Conservation (phyloP, 495 filamentous ascomycete species). For the Penicillium arizonense region DNA sequence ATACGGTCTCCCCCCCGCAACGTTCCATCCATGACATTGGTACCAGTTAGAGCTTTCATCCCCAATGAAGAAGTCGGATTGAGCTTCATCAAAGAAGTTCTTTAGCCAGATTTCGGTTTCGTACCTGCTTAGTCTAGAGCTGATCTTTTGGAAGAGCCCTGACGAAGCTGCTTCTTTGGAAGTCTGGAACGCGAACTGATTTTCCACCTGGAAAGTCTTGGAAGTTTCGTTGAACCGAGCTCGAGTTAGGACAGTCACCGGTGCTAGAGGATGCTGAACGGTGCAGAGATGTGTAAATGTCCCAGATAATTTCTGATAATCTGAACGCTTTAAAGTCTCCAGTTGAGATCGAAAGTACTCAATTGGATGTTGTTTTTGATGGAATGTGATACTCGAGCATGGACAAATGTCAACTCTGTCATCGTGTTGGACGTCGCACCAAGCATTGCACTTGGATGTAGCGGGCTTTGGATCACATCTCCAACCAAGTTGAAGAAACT, state of each 20-base stretch:
- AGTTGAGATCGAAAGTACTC: not conserved
- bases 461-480: not conserved
- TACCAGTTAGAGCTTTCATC: conserved; percentile 4
- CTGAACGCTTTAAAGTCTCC: not conserved
- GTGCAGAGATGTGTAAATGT: not conserved
- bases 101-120: conserved; percentile 3
- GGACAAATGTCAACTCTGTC: conserved; percentile 1
- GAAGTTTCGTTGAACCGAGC: not conserved
- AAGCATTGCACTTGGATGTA: not conserved
- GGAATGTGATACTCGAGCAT: conserved; percentile 3
- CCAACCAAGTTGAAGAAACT: not conserved
- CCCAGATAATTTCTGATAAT: not conserved
- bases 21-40: conserved; percentile 4
- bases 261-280: conserved; percentile 1
- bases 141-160: conserved; percentile 1
- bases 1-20: not conserved
- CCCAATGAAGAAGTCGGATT: conserved; percentile 3
- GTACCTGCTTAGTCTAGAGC: conserved; percentile 1
- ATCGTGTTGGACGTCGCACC: not conserved
- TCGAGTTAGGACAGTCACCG: not conserved
- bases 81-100: not conserved
- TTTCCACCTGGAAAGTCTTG: conserved; percentile 4
- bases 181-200: not conserved
- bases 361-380: conserved; percentile 1
- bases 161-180: not conserved